Base-by-base conservation (phyloP, 768 basidiomycete genomes). In the Amanita pseudoporphyria region DNA sequence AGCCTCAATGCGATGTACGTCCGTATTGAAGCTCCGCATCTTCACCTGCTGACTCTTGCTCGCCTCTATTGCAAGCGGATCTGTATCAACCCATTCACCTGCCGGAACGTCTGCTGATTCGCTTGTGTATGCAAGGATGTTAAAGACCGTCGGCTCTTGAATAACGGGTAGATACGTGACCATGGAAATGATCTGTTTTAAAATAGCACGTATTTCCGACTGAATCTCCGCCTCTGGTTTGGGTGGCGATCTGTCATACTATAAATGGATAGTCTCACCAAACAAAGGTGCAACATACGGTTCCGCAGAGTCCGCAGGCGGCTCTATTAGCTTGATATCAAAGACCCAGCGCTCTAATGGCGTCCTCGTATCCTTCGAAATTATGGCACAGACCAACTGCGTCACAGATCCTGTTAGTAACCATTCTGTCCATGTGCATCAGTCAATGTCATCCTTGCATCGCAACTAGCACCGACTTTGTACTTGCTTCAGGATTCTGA, bases 261-360 rank as follows among this genome's bases (percentile, higher is more conserved):
- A 5, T 62, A 33, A 39, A 41, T 31, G 10, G 33, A 32, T 37
- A 48, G 28, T 30, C 26, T 50, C 54, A 48, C n/a, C 40, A 45
- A 28, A 47, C 47, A 35, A 56, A 50, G 53, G 48, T 32, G 42
- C 35, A 7, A 53, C 81, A 55, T 60, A 85, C 82, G 71, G 64
- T 59, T 74, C 71, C 38, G 66, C 58, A 28, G 70, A 62, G 43
- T 77, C 76, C 1, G 73, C 58, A 9, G 80, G 69, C 19, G 77
- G 79, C 47, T 86, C 81, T 37, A 90, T 79, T 47, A 93, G 74
- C 60, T 90, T 84, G 64, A 99, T 76, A 65, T 98, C 94, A 64
- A 99, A 98, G 42, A 97, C 93, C 96, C 96, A 99, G 54, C 96
- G 78, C 66, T 99, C 96, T 40, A 97, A 78, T 7, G 94, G 86